Base-by-base conservation (phyloP, 2,329 filamentous ascomycete species). In the Fusarium compactum region DNA sequence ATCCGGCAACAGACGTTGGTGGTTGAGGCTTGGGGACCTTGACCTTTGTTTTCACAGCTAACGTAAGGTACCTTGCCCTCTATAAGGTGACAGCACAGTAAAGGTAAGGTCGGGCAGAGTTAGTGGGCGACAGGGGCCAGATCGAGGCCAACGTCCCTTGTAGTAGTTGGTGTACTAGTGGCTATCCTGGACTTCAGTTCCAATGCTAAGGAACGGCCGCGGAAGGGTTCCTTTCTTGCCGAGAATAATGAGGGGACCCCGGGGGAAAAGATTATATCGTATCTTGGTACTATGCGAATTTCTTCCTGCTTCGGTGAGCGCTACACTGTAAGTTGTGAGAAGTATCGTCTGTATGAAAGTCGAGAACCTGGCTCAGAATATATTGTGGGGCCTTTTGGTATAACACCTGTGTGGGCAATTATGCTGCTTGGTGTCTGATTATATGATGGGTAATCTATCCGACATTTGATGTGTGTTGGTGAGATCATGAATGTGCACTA, bases 11-110 rank as follows among this genome's bases (percentile, higher is more conserved):
- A 73, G 76, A 51, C 29, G 70, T 78, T 77, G 74, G 76, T 76
- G 73, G 73, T 76, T 81, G 81, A 82, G 80, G 80, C 80, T 67
- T 57, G 48, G 64, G 80, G 78, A 63, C 58, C 20, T 63, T 40
- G 18, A 50, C 52, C 80, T 82, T 82, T 80, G 80, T 79, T 81
- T 81, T 81, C 76, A 43, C 40, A 45, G 32, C 32, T 34, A 32
- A 63, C n/a, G 25, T 47, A 12, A 47, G 30, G 47, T 52, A 53
- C 47, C 47, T 50, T 20, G 29, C 20, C 22, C 15, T 24, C 47
- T 18, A 18, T 38, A 34, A 51, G 12, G 20, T 38, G 34, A 38
- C 34, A 38, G 34, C 34, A 38, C 34, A 38, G 34, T 38, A 38
- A 38, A 38, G 34, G 18, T 38, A 38, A 45, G 46, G 46, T 38